Conservation (phyloP, 805 yeast species). For the Saccharomycopsis amapae region DNA sequence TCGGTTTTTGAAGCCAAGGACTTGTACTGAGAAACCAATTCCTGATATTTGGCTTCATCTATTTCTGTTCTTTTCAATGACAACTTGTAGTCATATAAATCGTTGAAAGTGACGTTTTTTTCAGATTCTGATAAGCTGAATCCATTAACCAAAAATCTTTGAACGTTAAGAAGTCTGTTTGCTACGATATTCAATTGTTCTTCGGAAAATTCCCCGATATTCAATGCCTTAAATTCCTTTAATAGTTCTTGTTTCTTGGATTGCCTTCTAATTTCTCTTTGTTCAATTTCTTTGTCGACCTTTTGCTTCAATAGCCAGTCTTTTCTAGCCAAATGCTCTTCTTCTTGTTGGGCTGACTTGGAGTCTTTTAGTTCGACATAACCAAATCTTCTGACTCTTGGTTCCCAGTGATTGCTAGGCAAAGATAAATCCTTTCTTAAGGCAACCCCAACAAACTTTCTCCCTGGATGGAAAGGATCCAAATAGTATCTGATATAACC, state of each 20-base stretch:
- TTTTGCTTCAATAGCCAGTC: slow-evolving; percentile 51
- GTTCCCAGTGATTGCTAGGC: slow-evolving; percentile 90
- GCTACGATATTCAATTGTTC: slow-evolving; percentile 30
- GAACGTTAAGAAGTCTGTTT: slow-evolving; percentile 46
- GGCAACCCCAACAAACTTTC: slow-evolving; percentile 87
- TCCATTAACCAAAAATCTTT: slow-evolving; percentile 55
- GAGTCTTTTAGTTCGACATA: slow-evolving; percentile 45
- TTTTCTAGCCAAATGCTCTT: slow-evolving; percentile 56
- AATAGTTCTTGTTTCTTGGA: slow-evolving; percentile 28
- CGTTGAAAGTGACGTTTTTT: slow-evolving; percentile 47
- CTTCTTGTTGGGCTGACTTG: slow-evolving; percentile 50
- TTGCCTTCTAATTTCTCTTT: slow-evolving; percentile 36
- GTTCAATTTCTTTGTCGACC: slow-evolving; percentile 35
- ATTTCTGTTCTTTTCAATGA: slow-evolving; percentile 34
- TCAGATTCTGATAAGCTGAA: slow-evolving; percentile 48
- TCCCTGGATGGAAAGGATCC: slow-evolving; percentile 94
- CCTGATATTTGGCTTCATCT: slow-evolving; percentile 26
- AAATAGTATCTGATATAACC: slow-evolving; percentile 87
- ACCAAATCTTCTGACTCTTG: slow-evolving; percentile 82
- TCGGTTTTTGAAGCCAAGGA: slow-evolving; percentile 35
- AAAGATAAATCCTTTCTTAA: slow-evolving; percentile 52
- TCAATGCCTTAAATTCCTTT: slow-evolving; percentile 26
- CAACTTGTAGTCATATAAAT: slow-evolving; percentile 39
- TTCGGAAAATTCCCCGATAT: slow-evolving; percentile 29
- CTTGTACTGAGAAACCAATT: slow-evolving; percentile 29